These are phyloP conservation scores for Sabuloglossum arenarium DNA, from an alignment of 495 filamentous ascomycete species.

Conservation along the genomic window DNA sequence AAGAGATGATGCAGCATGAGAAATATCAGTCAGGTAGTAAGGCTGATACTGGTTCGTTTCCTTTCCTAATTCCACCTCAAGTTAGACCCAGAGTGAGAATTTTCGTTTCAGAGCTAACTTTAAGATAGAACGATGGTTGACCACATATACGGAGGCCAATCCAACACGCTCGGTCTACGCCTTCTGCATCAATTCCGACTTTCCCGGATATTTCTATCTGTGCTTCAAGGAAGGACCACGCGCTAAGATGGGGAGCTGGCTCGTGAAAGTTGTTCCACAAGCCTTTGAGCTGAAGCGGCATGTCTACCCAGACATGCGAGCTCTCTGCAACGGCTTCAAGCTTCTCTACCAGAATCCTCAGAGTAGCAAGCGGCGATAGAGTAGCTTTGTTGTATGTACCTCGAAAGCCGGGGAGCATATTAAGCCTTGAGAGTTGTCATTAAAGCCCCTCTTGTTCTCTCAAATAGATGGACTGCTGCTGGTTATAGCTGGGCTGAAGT, in stretches of 20 bases:
- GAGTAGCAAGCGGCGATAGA: conserved; percentile 19
- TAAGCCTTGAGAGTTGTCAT: not conserved
- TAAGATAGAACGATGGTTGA: conserved; percentile 77
- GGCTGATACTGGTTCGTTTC: conserved; percentile 58
- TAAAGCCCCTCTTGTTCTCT: not conserved
- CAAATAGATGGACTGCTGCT: not conserved
- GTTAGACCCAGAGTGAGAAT: not conserved
- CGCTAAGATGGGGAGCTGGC: conserved; percentile 56
- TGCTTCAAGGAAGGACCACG: conserved; percentile 80
- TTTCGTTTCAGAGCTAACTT: conserved; percentile 16
- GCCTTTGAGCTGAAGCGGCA: conserved; percentile 72
- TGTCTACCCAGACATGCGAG: conserved; percentile 80
- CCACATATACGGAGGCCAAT: conserved; percentile 87
- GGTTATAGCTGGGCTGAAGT: not conserved
- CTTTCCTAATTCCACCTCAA: conserved; percentile 1
- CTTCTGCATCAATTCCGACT: conserved; percentile 82
- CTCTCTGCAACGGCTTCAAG: conserved; percentile 70
- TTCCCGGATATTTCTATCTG: conserved; percentile 84
- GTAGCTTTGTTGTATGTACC: not conserved
- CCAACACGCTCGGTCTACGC: conserved; percentile 82
- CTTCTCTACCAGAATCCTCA: conserved; percentile 37
- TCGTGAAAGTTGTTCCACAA: conserved; percentile 75
- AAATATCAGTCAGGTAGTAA: conserved; percentile 70
- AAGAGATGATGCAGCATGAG: conserved; percentile 82
- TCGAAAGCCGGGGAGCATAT: not conserved